phyloP scores from a whole-genome alignment of 129 eudicot genomes.

The Calendula officinalis region DNA sequence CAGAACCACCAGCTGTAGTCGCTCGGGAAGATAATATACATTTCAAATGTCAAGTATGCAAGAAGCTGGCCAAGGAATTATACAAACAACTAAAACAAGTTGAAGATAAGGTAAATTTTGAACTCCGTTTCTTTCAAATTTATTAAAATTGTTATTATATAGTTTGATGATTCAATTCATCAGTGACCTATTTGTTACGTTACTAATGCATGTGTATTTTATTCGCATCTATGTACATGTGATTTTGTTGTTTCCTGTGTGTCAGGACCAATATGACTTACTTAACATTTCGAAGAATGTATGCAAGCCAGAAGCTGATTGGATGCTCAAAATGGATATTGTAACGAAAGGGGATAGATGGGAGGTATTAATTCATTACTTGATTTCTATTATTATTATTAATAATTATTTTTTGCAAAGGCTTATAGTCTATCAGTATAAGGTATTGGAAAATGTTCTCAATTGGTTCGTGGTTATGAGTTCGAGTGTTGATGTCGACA shows the following conservation, averaged over 20 bases:
- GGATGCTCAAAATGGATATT: constrained; percentile 92
- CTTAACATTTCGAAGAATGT: constrained; percentile 90
- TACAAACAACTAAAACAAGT: constrained; percentile 65
- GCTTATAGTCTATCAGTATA: background rate
- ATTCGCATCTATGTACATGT: background rate
- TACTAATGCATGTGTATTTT: constrained; percentile 6
- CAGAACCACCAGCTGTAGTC: constrained; percentile 58
- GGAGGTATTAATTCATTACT: constrained; percentile 52
- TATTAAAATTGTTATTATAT: too few species aligned
- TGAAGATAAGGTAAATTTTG: constrained; percentile 51
- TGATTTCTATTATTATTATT: constrained; percentile 9
- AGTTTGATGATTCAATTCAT: constrained; percentile 2
- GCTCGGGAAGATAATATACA: constrained; percentile 94
- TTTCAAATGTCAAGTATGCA: constrained; percentile 89
- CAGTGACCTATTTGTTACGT: constrained; percentile 16
- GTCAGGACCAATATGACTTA: constrained; percentile 75
- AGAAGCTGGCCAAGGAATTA: constrained; percentile 63
- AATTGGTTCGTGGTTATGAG: constrained; percentile 20
- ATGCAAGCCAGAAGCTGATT: constrained; percentile 95
- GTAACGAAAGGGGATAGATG: constrained; percentile 83
- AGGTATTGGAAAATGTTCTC: too few species aligned
- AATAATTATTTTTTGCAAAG: background rate
- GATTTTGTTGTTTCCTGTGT: too few species aligned
- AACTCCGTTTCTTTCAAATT: constrained; percentile 38
- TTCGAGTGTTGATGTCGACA: too few species aligned